Base-by-base conservation (phyloP, 805 yeast genomes). In the Candida germanica region DNA sequence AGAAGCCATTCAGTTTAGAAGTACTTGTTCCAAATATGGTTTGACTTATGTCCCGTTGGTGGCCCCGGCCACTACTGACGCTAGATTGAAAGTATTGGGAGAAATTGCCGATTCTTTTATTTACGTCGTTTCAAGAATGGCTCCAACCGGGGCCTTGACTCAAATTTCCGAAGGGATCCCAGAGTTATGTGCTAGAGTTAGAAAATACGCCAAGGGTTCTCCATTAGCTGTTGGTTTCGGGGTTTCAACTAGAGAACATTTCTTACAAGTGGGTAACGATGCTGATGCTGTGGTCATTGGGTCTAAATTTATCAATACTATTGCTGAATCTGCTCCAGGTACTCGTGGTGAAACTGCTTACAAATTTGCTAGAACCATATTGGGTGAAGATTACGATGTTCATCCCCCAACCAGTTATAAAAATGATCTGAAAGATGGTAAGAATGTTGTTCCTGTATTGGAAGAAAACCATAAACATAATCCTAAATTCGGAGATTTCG, bases 281-380 rank as follows among this genome's bases (percentile, higher is more conserved):
- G 84, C 98, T 10, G 96, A 93, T 54, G 99, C 96, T 69, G 95
- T 89, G 26, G 98, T 91, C 22, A 88, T 93, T 57, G 99, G 98
- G 11, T 82, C 94, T 25, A 85, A 84, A 59, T 71, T 93, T 44
- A 76, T 93, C 43, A 75, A 82, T 26, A 56, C 83, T 28, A 69
- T 89, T 42, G 82, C 77, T 31, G 83, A 79, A 39, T 70, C 94
- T 18, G 61, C 72, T 28, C 64, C 66, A 3, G 88, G 82, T 31
- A 58, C 71, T 44, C 73, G 91, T 50, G 80, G 77, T 30, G 72
- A 68, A 22, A 68, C 73, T 36, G 93, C 91, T 14, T 71, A 73
- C 56, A 62, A 72, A 17, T 93, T 79, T 54, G 89, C 81, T 36
- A 66, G 73, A 59, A 74, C 73, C 7, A 84, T 91, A 32, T 70